These are phyloP conservation scores for Exophiala aquamarina DNA, from an alignment of 2,329 filamentous ascomycete species.

Conservation along the genomic window DNA sequence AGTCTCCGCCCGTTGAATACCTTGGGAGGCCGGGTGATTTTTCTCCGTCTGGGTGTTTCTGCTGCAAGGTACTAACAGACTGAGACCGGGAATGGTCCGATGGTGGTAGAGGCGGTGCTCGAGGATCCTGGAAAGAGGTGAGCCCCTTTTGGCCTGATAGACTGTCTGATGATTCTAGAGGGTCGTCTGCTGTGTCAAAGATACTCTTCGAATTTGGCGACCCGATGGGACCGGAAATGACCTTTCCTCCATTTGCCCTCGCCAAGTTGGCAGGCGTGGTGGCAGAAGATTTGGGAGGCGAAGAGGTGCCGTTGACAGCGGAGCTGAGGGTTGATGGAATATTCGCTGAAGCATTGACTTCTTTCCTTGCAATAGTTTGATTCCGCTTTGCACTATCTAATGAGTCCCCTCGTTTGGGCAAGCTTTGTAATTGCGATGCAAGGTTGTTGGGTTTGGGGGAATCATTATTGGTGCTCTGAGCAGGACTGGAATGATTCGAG, in stretches of 20 bases:
- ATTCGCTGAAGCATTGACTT: slow-evolving; percentile 44
- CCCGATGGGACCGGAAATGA: slow-evolving; percentile 43
- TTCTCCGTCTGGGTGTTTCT: slow-evolving; percentile 45
- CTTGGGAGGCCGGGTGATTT: slow-evolving; percentile 67
- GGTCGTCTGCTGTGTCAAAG: slow-evolving; percentile 39
- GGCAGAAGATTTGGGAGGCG: slow-evolving; percentile 6
- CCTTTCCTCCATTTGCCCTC: slow-evolving; percentile 41
- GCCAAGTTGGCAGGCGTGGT: slow-evolving; percentile 17
- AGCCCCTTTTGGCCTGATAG: slow-evolving; percentile 36
- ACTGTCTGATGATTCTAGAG: slow-evolving; percentile 17
- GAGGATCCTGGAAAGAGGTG: slow-evolving; percentile 58
- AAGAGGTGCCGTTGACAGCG: slow-evolving; percentile 29
- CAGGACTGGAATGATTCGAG: slow-evolving; percentile 59
- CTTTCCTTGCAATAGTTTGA: slow-evolving; percentile 61
- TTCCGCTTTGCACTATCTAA: slow-evolving; percentile 41
- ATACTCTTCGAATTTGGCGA: slow-evolving; percentile 41
- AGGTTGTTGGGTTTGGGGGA: slow-evolving; percentile 37
- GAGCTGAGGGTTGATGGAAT: slow-evolving; percentile 38
- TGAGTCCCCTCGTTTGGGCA: slow-evolving; percentile 62
- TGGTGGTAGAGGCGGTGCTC: slow-evolving; percentile 57
- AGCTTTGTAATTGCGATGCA: slow-evolving; percentile 34
- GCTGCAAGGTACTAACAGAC: slow-evolving; percentile 44
- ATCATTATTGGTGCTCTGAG: slow-evolving; percentile 53
- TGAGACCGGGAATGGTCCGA: slow-evolving; percentile 39
- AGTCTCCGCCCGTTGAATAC: slow-evolving; percentile 77